phyloP scores from a whole-genome alignment of 495 filamentous ascomycete genomes.

The Podospora sp. region DNA sequence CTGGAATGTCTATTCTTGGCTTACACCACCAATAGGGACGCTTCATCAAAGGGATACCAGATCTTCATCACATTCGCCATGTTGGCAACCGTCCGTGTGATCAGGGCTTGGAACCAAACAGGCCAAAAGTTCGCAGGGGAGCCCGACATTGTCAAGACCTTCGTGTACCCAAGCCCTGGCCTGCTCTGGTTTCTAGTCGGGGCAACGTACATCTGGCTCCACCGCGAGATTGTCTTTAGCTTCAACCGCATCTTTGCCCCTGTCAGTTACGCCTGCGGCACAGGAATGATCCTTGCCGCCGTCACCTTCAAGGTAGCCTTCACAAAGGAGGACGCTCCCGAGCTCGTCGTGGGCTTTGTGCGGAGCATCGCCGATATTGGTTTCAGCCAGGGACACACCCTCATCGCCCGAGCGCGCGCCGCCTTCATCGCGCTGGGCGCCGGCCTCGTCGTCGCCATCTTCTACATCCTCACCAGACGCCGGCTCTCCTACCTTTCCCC shows the following conservation, averaged over 20 bases:
- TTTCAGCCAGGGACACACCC: conserved; percentile 45
- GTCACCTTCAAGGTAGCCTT: conserved; percentile 85
- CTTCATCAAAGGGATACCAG: conserved; percentile 10
- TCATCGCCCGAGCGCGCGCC: conserved; percentile 55
- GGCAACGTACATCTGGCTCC: conserved; percentile 61
- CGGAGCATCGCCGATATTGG: conserved; percentile 43
- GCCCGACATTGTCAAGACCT: conserved; percentile 75
- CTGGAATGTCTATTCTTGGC: neutral
- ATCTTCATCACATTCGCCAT: conserved; percentile 28
- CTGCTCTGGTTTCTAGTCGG: conserved; percentile 77
- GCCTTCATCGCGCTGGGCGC: conserved; percentile 57
- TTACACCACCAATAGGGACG: conserved; percentile 17
- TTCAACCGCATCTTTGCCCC: conserved; percentile 39
- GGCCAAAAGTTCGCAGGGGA: conserved; percentile 91
- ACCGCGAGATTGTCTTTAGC: conserved; percentile 38
- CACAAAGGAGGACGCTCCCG: conserved; percentile 80
- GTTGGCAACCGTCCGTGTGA: conserved; percentile 60
- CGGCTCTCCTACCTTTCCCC: conserved; percentile 27
- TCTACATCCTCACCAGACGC: conserved; percentile 26
- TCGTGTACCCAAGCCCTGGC: conserved; percentile 61
- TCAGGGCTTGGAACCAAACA: conserved; percentile 90
- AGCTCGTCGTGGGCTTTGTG: conserved; percentile 65
- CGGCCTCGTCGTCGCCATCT: conserved; percentile 42
- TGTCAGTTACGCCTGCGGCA: conserved; percentile 28
- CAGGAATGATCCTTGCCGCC: conserved; percentile 56